Evolutionary conservation across 371 early-diverging fungal species (phyloP), one percentile per base, ranked within the genome.

Genomic region (Blakeslea trispora): DNA sequence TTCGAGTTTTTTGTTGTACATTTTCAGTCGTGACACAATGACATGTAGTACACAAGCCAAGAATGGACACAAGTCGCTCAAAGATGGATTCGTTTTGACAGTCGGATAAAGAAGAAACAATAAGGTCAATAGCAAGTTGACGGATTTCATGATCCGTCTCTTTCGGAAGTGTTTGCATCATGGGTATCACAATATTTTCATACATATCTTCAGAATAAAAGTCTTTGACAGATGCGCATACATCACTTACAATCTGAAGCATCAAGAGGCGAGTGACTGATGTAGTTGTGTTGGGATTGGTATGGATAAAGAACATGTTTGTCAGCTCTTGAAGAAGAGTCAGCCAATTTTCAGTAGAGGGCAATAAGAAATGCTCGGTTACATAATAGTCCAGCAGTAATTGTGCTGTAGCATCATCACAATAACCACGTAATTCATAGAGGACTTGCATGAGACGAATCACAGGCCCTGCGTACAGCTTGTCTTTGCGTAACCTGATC

Each of bases 321-420:
- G 79, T 72, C 15, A 86, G 57, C 47, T 81, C 81, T 35, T 71
- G 66, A 17, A 90, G 66, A n/a, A 74, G 61, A 17, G 69, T 73
- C 9, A 86, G 58, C 86, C 88, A 90, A 57, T 76, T 61, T 11
- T 82, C 72, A 24, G 84, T 79, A 21, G 86, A 87, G 11, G 90
- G 87, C 23, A 85, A 72, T 37, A 89, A 73, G 7, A 71, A 55
- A 34, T 89, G 87, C 41, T 87, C 86, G 0, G 60, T 54, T 21
- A 84, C 80, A 50, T 87, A 81, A 41, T 87, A 84, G 14, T 72
- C 73, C 50, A 89, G 66, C 46, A 88, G 58, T 39, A 78, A 63
- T 21, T 72, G 47, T 4, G 88, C 81, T 17, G 81, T 77, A 5
- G 81, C 77, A 53, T 85, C 84, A 11, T 82, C 74, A 5, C 85